Evolutionary conservation across 2,329 filamentous ascomycete species (phyloP), one percentile per base, ranked within the genome.

Genomic region (Polytolypa hystricis): DNA sequence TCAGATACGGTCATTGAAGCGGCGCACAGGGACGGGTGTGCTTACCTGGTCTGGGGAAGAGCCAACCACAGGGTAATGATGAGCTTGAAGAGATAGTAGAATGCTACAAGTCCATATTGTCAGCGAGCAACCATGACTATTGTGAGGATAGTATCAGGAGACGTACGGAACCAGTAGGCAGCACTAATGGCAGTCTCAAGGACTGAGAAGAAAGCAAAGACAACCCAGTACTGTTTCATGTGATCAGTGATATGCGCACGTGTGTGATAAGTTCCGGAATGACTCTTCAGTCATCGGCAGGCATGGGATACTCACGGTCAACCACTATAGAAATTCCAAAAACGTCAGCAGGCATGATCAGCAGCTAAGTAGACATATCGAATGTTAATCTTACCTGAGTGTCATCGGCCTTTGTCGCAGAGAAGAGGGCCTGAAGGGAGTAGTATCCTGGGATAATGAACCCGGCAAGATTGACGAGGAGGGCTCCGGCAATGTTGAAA

Each of bases 81-180:
- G 60, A 98, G 95, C 77, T 98, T 98, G 82, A 98, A 96, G 60
- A 87, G 89, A 69, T 84, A 98, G 81, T 98, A 98, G 72, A 98
- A 98, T 58, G 91, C 65, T 69, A 32, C 28, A 14, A 8, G n/a
- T n/a, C 28, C 16, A 17, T 15, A 11, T 23, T 30, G 29, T 35
- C 15, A 26, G 19, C 19, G 19, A 10, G 2, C 12, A 29, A 8
- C 11, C 33, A 25, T 20, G 14, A 12, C 8, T 21, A 9, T n/a
- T 5, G 25, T 30, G 18, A 10, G 14, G 19, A 29, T 19, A n/a
- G 15, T 1, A 9, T 15, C 7, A 28, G 25, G 27, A 43, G 33
- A 62, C 63, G 44, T 64, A 69, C 66, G 73, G 70, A 80, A 79
- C 76, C 76, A 80, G 67, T 80, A 80, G 44, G 77, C 72, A 43